A percentile compares a stretch with the other conserved stretches of the same genome.
phyloP scores from a whole-genome alignment of 352 stramenopile species.

The Phytophthora nicotianae region DNA sequence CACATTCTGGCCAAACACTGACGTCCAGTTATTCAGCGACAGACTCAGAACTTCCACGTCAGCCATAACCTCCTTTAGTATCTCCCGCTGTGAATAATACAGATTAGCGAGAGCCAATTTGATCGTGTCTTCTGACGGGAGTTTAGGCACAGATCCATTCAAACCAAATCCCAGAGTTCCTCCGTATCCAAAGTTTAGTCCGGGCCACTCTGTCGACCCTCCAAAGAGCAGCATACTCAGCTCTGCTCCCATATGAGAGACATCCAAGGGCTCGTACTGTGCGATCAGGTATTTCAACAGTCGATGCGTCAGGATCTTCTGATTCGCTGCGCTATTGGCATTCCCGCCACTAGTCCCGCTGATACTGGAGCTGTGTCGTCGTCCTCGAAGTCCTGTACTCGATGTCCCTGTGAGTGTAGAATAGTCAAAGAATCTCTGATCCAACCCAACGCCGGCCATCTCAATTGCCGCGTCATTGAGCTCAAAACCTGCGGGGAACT shows the following conservation, averaged over 20 bases:
- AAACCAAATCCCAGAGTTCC: conserved; percentile 23
- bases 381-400: conserved; percentile 18
- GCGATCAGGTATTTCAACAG: conserved; percentile 80
- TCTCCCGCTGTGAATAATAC: conserved; percentile 83
- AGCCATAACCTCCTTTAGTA: conserved; percentile 78
- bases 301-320: conserved; percentile 74
- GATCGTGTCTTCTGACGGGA: conserved; percentile 71
- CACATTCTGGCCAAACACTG: conserved; percentile 77
- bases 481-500: conserved; percentile 66
- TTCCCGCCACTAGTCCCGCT: conserved; percentile 13
- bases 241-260: conserved; percentile 69
- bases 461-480: conserved; percentile 55
- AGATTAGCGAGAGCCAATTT: conserved; percentile 75
- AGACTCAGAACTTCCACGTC: conserved; percentile 77
- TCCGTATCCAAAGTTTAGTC: conserved; percentile 33
- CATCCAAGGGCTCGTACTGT: conserved; percentile 76
- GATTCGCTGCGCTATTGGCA: conserved; percentile 27
- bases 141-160: conserved; percentile 30
- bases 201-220: conserved; percentile 36
- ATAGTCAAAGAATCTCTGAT: conserved; percentile 59
- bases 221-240: conserved; percentile 65
- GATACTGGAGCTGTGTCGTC: conserved; percentile 37
- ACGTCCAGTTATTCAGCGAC: conserved; percentile 85
- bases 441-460: conserved; percentile 36
- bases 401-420: conserved; percentile 28